Conservation (phyloP, 352 stramenopile species). For the Phytopythium cucurbitacearum region DNA sequence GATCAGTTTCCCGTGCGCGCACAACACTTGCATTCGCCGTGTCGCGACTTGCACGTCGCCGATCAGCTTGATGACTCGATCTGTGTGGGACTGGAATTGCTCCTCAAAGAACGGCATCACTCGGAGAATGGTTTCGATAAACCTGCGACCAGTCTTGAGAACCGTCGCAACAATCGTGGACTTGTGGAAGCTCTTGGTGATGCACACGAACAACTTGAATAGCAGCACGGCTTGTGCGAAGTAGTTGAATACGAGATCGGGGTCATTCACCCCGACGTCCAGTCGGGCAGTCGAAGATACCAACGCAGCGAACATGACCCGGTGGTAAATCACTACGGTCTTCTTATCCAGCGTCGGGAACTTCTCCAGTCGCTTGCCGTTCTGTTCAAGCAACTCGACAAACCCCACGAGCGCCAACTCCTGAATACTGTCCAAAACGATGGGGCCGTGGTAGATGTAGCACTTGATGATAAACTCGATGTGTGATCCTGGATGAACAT, state of each 20-base stretch:
- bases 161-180: constrained; percentile 38
- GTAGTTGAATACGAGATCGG: constrained; percentile 36
- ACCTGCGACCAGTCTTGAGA: constrained; percentile 48
- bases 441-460: constrained; percentile 31
- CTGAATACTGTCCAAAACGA: constrained; percentile 48
- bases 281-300: constrained; percentile 30
- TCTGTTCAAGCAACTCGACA: constrained; percentile 31
- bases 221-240: constrained; percentile 44
- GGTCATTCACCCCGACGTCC: constrained; percentile 18
- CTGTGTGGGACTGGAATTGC: constrained; percentile 42
- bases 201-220: constrained; percentile 55
- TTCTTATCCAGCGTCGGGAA: constrained; percentile 57
- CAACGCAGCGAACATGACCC: constrained; percentile 42
- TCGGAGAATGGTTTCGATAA: constrained; percentile 42
- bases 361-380: constrained; percentile 7
- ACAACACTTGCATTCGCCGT: constrained; percentile 55
- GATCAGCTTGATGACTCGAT: constrained; percentile 48
- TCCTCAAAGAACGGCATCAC: constrained; percentile 54
- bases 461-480: constrained; percentile 30
- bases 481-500: constrained; percentile 30
- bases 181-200: constrained; percentile 60
- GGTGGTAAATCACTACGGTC: constrained; percentile 38
- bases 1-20: constrained; percentile 54
- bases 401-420: constrained; percentile 38
- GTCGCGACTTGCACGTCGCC: constrained; percentile 55